A percentile compares a stretch with the other conserved stretches of the same genome.
Conservation (phyloP, 1,284 basidiomycete genomes). For the Pyrrhoderma noxium region DNA sequence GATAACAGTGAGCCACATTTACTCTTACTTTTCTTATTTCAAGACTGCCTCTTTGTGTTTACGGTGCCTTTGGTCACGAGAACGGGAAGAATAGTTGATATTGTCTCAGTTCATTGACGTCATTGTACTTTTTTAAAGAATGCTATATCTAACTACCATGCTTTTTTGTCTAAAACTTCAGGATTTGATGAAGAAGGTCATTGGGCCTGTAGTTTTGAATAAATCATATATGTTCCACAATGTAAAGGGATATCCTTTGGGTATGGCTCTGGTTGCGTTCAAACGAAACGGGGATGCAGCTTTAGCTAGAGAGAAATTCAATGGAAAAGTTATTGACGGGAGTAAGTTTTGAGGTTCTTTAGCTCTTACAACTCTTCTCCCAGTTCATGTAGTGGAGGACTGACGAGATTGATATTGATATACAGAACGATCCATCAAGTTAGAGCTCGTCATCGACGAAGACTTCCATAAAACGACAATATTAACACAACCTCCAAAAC, state of each 20-base stretch:
- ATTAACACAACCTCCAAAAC: not conserved
- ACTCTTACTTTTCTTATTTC: not conserved
- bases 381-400: not conserved
- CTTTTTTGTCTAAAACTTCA: conserved; percentile 24
- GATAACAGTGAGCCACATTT: conserved; percentile 47
- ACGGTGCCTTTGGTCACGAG: not conserved
- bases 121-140: not conserved
- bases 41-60: not conserved
- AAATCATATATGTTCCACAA: conserved; percentile 67
- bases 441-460: conserved; percentile 14
- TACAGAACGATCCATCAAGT: conserved; percentile 14
- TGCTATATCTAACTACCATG: conserved; percentile 3
- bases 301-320: conserved; percentile 54
- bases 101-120: not conserved
- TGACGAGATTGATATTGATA: not conserved
- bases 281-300: conserved; percentile 52
- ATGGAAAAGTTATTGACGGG: conserved; percentile 69
- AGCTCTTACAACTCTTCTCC: not conserved
- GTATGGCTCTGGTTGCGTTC: conserved; percentile 67
- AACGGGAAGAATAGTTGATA: not conserved
- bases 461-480: not conserved
- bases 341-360: conserved; percentile 39
- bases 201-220: conserved; percentile 50
- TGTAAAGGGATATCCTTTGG: conserved; percentile 60
- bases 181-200: conserved; percentile 67